These are phyloP conservation scores for Hypoxylon rickii DNA, from an alignment of 495 filamentous ascomycete genomes.

Conservation along the genomic window DNA sequence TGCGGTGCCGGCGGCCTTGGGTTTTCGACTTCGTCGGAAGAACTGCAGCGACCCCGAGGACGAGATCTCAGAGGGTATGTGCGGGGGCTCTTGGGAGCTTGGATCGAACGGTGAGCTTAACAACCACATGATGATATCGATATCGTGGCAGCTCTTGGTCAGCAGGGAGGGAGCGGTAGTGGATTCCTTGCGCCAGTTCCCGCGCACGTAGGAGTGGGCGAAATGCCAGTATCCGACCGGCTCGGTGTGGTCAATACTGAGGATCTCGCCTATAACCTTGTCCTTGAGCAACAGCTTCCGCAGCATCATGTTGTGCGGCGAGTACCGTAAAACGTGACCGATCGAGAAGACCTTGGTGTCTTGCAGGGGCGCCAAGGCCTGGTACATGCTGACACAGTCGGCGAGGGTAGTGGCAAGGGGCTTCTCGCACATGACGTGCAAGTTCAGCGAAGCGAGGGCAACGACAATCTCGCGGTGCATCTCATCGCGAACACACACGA, in stretches of 20 bases:
- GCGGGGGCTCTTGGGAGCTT: constrained; percentile 50
- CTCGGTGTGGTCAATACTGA: constrained; percentile 88
- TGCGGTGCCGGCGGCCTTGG: constrained; percentile 67
- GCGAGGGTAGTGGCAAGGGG: constrained; percentile 78
- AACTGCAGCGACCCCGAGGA: constrained; percentile 75
- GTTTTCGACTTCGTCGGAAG: constrained; percentile 76
- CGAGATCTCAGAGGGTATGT: constrained; percentile 73
- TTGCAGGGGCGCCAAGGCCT: constrained; percentile 49
- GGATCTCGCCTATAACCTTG: constrained; percentile 77
- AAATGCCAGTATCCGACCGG: constrained; percentile 98
- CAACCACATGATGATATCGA: constrained; percentile 90
- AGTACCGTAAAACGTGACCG: constrained; percentile 81
- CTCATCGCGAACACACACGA: constrained; percentile 89
- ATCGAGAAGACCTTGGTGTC: constrained; percentile 73
- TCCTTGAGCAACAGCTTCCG: constrained; percentile 76
- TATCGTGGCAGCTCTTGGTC: constrained; percentile 94
- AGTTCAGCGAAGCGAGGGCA: constrained; percentile 65
- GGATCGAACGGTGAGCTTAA: constrained; percentile 64
- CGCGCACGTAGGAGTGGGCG: constrained; percentile 87
- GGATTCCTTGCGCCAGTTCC: constrained; percentile 87
- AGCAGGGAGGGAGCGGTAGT: constrained; percentile 76
- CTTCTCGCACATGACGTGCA: constrained; percentile 95
- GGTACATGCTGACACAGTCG: constrained; percentile 76
- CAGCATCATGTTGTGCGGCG: constrained; percentile 85
- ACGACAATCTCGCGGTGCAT: constrained; percentile 80